Percentiles rank a stretch among this genome's conserved stretches.
Conservation (phyloP, 208 protist genomes). For the Angomonas deanei region DNA sequence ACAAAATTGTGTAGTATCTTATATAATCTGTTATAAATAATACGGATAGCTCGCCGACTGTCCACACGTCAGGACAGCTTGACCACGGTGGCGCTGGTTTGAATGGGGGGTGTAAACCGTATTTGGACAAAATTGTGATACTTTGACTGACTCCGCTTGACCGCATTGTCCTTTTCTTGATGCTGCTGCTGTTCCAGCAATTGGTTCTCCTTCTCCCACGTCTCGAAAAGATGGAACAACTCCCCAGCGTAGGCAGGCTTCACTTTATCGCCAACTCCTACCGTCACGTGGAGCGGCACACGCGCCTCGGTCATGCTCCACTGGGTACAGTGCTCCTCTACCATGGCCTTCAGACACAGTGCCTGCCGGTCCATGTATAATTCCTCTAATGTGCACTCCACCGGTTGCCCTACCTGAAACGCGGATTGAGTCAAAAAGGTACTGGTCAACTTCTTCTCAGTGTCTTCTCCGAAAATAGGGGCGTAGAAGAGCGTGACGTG, state of each 20-base stretch:
- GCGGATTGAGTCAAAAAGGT: neutral
- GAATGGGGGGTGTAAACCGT: constrained; percentile 10
- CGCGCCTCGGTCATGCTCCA: constrained; percentile 12
- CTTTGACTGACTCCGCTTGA: constrained; percentile 72
- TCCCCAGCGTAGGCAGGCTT: constrained; percentile 35
- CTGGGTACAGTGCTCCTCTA: constrained; percentile 2
- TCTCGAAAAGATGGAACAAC: constrained; percentile 49
- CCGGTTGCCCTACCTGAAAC: constrained; percentile 24
- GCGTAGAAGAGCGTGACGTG: constrained; percentile 70
- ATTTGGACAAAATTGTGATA: constrained; percentile 76
- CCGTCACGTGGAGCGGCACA: constrained; percentile 58
- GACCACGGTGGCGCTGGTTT: no score
- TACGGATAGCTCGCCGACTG: neutral
- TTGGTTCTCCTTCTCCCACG: constrained; percentile 51
- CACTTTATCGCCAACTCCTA: constrained; percentile 28
- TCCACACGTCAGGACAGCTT: neutral
- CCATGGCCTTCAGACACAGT: constrained; percentile 34
- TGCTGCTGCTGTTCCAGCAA: constrained; percentile 13
- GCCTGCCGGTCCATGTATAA: constrained; percentile 70
- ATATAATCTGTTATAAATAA: no score
- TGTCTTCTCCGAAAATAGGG: no score
- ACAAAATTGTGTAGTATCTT: no score
- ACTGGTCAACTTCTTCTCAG: neutral
- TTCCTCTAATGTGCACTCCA: constrained; percentile 29
- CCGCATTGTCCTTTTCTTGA: constrained; percentile 6